Evolutionary conservation across 2,329 filamentous ascomycete species (phyloP).

Genomic region (Fusarium albosuccineum): DNA sequence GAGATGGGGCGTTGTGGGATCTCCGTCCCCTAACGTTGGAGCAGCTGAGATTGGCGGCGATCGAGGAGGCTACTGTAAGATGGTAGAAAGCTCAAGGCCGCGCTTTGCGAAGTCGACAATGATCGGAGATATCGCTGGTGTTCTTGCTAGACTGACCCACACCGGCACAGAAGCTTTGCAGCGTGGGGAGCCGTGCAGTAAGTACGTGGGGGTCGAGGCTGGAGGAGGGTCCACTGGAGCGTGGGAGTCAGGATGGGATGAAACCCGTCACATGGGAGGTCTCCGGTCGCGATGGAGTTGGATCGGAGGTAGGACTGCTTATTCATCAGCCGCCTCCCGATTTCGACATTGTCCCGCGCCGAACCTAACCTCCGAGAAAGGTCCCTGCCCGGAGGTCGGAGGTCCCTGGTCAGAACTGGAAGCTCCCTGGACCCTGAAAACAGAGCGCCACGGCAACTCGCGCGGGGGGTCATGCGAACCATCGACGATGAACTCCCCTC

Average conservation of each 20-base stretch:
- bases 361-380: constrained; percentile 1
- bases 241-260: constrained; percentile 20
- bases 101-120: constrained; percentile 32
- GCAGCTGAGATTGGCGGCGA: constrained; percentile 20
- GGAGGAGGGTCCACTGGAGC: constrained; percentile 31
- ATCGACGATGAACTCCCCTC: not conserved
- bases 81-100: constrained; percentile 16
- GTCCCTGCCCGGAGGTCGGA: no score
- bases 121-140: constrained; percentile 4
- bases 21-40: constrained; percentile 16
- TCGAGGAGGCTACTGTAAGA: constrained; percentile 28
- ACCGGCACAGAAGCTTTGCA: constrained; percentile 35
- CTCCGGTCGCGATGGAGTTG: constrained; percentile 27
- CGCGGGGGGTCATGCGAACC: not conserved
- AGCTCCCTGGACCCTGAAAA: not conserved
- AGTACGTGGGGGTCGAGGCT: constrained; percentile 31
- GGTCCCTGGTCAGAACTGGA: not conserved
- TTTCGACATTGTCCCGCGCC: constrained; percentile 1
- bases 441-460: not conserved
- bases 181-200: constrained; percentile 32
- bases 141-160: constrained; percentile 30
- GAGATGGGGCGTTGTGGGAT: constrained; percentile 21
- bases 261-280: constrained; percentile 28
- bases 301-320: constrained; percentile 8
- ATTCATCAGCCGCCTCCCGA: constrained; percentile 3